These are phyloP conservation scores for Cyclotella kingstonii DNA, from an alignment of 108 stramenopile species.

Conservation along the genomic window DNA sequence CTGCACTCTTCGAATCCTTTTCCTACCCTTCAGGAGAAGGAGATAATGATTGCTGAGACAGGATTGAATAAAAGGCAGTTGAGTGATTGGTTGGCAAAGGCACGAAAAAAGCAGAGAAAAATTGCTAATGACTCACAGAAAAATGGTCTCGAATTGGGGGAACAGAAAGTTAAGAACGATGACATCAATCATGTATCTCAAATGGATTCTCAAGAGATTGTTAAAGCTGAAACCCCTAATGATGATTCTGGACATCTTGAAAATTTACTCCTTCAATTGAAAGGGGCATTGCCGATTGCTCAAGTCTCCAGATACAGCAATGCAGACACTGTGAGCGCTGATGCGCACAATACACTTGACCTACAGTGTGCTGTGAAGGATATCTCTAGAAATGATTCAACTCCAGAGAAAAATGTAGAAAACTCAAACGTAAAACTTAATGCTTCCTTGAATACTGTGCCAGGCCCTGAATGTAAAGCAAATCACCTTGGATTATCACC, in stretches of 20 bases:
- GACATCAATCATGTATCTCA: neutral
- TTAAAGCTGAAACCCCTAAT: too few relatives aligned
- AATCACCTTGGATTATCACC: constrained; percentile 16
- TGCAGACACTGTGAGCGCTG: neutral
- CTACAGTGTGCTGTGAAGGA: neutral
- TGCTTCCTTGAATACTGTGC: too few relatives aligned
- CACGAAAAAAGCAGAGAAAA: constrained; percentile 32
- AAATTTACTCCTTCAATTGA: constrained; percentile 5
- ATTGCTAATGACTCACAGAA: neutral
- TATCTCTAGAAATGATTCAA: neutral
- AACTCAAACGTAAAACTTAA: too few relatives aligned
- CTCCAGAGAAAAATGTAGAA: too few relatives aligned
- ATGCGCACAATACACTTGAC: neutral
- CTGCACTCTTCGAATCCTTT: constrained; percentile 25
- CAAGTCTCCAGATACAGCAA: neutral
- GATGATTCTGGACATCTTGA: constrained; percentile 4
- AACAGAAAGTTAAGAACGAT: neutral
- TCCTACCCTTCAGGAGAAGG: constrained; percentile 23
- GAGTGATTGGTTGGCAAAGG: constrained; percentile 35
- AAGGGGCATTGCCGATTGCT: neutral
- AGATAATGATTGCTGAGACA: constrained; percentile 28
- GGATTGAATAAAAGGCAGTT: constrained; percentile 38
- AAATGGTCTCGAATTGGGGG: too few relatives aligned
- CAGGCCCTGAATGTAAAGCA: neutral
- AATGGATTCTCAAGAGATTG: too few relatives aligned